Evolutionary conservation across 345 rosid genomes (phyloP).

Genomic region (Punica granatum): DNA sequence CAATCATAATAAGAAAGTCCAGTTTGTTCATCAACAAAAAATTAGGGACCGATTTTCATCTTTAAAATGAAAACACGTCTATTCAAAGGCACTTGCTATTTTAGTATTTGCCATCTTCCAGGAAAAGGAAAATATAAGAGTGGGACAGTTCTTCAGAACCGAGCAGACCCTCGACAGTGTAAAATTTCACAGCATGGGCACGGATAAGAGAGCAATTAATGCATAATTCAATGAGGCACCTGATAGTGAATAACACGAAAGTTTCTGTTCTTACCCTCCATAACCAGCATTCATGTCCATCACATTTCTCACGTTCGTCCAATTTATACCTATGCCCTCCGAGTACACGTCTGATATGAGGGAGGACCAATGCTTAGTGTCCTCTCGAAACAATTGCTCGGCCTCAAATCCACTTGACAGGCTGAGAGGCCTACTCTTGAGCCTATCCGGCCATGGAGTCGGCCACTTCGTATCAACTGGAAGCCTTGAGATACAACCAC

Average conservation of each 20-base stretch:
- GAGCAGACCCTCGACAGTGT: no score
- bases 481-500: conserved; percentile 55
- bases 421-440: conserved; percentile 48
- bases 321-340: conserved; percentile 48
- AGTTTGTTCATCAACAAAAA: no score
- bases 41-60: no score
- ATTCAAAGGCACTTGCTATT: no score
- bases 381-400: conserved; percentile 33
- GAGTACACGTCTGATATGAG: conserved; percentile 61
- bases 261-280: conserved; percentile 62
- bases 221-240: background rate
- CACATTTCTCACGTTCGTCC: conserved; percentile 62
- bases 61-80: no score
- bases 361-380: conserved; percentile 62
- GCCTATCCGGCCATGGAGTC: conserved; percentile 66
- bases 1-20: no score
- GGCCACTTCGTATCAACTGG: conserved; percentile 66
- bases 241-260: background rate
- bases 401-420: conserved; percentile 29
- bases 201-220: no score
- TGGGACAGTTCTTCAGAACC: no score
- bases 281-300: conserved; percentile 93
- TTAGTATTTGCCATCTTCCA: no score
- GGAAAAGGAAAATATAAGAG: no score
- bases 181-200: no score